Base-by-base conservation (phyloP, 495 filamentous ascomycete species). In the Aspergillus olivimuriae region DNA sequence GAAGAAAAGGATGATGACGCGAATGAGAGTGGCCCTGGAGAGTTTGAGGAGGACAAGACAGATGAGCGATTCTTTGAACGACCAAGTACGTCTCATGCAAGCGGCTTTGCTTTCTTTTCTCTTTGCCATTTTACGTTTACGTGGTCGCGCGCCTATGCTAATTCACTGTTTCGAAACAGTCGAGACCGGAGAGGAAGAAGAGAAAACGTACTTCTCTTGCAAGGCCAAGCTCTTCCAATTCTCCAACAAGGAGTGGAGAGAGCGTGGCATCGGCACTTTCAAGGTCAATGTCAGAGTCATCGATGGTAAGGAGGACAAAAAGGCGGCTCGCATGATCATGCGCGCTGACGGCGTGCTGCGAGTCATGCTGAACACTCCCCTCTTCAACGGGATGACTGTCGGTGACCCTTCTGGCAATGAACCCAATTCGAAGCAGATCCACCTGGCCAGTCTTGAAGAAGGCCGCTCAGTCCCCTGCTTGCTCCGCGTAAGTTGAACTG, bases 291-390 rank as follows among this genome's bases (percentile, higher is more conserved):
- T 83, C 8, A 72, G 77, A n/a, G 60, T 68, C 5, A 55, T 57
- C 4, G 73, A 81, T 37, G 74, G 78, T 10, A 56, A 58, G 8
- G 51, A 59, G 15, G 73, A 80, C n/a, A 60, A 55, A 11, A 73
- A 68, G 45, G 59, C 68, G 18, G 78, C 78, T 9, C 82, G 89
- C 18, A 75, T 95, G 52, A 77, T 95, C 46, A 88, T 95, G 82
- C 80, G 89, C 4, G 87, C 91, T 33, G 87, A 94, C 48, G 84
- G 86, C 31, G 86, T 83, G 4, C 74, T 84, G 41, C 78, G 87
- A n/a, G 82, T 95, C n/a, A 80, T 92, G 55, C 72, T 95, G 30
- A 95, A 95, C 62, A 83, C 82, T 3, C 75, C 78, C 1, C 69
- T 95, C 42, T 76, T 84, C 35, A 81, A 83, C 51, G 75, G 77